A percentile compares a stretch with the other conserved stretches of the same genome.
Evolutionary conservation across 768 basidiomycete genomes (phyloP).

Genomic region (Suillus bovinus): DNA sequence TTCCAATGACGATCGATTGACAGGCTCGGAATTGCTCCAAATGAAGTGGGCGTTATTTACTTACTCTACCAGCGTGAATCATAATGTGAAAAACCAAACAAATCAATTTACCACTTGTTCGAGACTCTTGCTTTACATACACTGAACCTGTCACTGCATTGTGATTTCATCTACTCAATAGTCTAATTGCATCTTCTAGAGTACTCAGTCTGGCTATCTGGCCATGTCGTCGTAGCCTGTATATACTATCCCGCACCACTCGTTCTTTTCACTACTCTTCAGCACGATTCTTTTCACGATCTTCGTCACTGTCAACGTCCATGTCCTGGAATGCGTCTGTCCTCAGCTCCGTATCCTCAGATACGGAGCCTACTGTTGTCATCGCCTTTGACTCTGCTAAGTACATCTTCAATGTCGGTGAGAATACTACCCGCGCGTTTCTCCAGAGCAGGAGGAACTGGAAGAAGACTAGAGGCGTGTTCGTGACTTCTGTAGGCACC

Average conservation of each 20-base stretch:
- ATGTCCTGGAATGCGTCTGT: constrained; percentile 70
- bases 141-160: too few relatives aligned
- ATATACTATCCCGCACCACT: not conserved
- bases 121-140: too few relatives aligned
- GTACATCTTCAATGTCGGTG: constrained; percentile 88
- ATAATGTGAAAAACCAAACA: too few relatives aligned
- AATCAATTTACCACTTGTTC: too few relatives aligned
- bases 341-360: constrained; percentile 58
- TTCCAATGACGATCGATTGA: constrained; percentile 31
- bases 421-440: constrained; percentile 76
- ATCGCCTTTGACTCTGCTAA: constrained; percentile 76
- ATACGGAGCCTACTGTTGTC: constrained; percentile 80
- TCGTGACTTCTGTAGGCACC: constrained; percentile 66
- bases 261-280: not conserved
- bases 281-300: not conserved
- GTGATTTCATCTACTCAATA: not conserved
- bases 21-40: constrained; percentile 37
- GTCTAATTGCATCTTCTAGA: not conserved
- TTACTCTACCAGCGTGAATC: not conserved
- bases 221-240: not conserved
- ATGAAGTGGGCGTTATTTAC: constrained; percentile 32
- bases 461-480: constrained; percentile 67
- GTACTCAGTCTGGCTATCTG: constrained; percentile 1
- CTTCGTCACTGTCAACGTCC: constrained; percentile 1
- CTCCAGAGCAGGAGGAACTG: constrained; percentile 66